Evolutionary conservation across 2,329 filamentous ascomycete genomes (phyloP).

Genomic region (Colletotrichum lupini): DNA sequence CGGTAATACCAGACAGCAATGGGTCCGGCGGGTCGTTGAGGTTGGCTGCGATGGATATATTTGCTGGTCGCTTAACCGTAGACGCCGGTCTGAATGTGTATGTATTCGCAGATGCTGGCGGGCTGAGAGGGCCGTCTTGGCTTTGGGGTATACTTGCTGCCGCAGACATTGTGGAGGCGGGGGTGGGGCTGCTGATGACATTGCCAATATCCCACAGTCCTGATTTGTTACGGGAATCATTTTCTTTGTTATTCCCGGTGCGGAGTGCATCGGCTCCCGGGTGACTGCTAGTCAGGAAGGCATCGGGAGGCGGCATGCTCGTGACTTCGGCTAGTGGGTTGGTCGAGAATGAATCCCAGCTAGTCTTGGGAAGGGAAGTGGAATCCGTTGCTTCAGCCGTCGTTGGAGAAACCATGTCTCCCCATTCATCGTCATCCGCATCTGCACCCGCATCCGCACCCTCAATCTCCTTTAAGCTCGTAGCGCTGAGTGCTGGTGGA

Average conservation of each 20-base stretch:
- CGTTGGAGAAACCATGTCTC: conserved; percentile 66
- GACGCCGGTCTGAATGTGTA: conserved; percentile 22
- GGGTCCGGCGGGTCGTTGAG: conserved; percentile 15
- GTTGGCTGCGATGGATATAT: conserved; percentile 14
- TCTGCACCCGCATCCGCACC: conserved; percentile 29
- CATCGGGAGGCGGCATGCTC: background rate
- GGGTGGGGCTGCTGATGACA: conserved; percentile 26
- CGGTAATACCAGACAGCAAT: conserved; percentile 10
- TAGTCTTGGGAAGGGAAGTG: conserved; percentile 26
- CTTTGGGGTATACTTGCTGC: conserved; percentile 12
- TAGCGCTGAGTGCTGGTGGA: conserved; percentile 7
- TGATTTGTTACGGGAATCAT: conserved; percentile 26
- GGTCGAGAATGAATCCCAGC: conserved; percentile 32
- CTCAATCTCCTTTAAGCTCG: conserved; percentile 28
- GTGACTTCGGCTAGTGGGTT: conserved; percentile 24
- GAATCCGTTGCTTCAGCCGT: conserved; percentile 25
- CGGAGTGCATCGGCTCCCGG: conserved; percentile 10
- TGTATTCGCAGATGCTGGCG: background rate
- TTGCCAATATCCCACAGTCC: conserved; percentile 18
- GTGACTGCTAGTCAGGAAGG: background rate
- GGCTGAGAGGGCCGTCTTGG: conserved; percentile 7
- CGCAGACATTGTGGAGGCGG: conserved; percentile 23
- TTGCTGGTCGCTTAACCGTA: conserved; percentile 14
- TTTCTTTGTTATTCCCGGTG: conserved; percentile 15
- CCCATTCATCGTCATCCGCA: conserved; percentile 67